A percentile compares a stretch with the other conserved stretches of the same genome.
These are phyloP conservation scores for Nannochloropsis oceanica DNA, from an alignment of 108 stramenopile species.

Conservation along the genomic window DNA sequence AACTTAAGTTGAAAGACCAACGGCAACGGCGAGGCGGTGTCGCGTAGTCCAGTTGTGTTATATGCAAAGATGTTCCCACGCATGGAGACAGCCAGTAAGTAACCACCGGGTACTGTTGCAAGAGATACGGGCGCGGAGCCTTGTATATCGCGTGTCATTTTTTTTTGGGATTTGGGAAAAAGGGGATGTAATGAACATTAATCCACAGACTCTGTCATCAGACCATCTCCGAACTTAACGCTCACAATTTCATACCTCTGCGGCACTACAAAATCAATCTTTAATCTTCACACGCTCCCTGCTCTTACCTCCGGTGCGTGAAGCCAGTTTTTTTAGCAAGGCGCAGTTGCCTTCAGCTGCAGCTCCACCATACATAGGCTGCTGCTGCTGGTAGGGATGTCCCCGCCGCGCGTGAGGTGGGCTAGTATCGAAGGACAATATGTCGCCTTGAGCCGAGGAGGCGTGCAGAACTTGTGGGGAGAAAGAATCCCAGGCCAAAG, in stretches of 20 bases:
- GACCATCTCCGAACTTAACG: no score
- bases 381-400: not conserved
- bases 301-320: not conserved
- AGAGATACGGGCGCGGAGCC: not conserved
- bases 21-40: not conserved
- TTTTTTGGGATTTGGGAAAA: no score
- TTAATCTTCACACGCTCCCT: not conserved
- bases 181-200: no score
- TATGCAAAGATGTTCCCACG: not conserved
- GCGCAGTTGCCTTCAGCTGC: not conserved
- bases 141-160: not conserved
- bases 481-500: not conserved
- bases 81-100: not conserved
- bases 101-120: not conserved
- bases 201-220: no score
- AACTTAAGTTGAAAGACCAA: not conserved
- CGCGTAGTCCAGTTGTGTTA: not conserved
- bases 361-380: not conserved
- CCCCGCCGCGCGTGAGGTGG: not conserved
- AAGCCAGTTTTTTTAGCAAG: not conserved
- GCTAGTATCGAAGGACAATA: not conserved
- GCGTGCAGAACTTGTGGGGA: not conserved
- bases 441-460: not conserved
- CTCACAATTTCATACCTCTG: no score
- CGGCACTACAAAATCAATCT: no score